A percentile compares a stretch with the other conserved stretches of the same genome.
Conservation (phyloP, 768 basidiomycete species). For the Tylopilus plumbeoviolaceoides region DNA sequence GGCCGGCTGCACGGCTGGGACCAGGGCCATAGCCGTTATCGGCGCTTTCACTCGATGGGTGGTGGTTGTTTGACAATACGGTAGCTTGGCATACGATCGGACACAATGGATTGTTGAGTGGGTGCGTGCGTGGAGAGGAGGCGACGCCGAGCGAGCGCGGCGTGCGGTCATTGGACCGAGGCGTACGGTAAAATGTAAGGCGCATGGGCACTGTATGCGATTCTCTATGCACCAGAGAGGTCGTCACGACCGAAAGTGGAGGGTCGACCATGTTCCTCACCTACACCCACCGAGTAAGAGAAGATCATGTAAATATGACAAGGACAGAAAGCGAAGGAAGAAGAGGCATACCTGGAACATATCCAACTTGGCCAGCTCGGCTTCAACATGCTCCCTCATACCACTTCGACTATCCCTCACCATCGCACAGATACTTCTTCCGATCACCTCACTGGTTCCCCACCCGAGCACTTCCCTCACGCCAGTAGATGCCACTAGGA, state of each 20-base stretch:
- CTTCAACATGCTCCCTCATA: constrained; percentile 21
- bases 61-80: constrained; percentile 9
- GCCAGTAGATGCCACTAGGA: constrained; percentile 48
- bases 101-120: constrained; percentile 14
- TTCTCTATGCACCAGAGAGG: constrained; percentile 39
- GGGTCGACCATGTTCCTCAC: constrained; percentile 11
- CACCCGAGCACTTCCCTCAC: constrained; percentile 66
- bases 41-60: background rate
- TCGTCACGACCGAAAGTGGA: constrained; percentile 17
- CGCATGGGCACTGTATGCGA: constrained; percentile 28
- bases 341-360: constrained; percentile 14
- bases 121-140: constrained; percentile 13
- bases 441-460: constrained; percentile 49
- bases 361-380: constrained; percentile 25
- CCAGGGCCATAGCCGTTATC: background rate
- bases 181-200: constrained; percentile 38
- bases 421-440: constrained; percentile 41
- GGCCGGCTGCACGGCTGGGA: background rate
- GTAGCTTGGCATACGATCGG: constrained; percentile 31
- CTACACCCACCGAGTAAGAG: background rate
- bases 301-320: background rate
- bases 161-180: constrained; percentile 4
- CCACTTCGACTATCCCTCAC: constrained; percentile 23
- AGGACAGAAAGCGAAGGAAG: background rate
- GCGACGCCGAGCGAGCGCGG: background rate